Evolutionary conservation across 164 flowering plant genomes (phyloP).

Genomic region (Nymphaea colorata): DNA sequence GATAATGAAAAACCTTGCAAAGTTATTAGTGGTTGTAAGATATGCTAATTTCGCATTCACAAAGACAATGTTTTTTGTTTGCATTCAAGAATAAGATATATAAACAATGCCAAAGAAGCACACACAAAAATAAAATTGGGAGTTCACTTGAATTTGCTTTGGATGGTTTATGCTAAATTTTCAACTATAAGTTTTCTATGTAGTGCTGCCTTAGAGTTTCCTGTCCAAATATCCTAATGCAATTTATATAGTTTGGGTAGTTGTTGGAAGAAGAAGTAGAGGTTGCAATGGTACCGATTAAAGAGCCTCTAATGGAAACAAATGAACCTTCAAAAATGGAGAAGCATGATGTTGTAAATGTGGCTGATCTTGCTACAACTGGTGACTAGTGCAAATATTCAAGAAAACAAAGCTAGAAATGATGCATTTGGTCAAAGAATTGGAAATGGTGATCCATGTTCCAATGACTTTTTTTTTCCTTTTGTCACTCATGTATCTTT

Average conservation of each 20-base stretch:
- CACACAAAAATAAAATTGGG: constrained; percentile 72
- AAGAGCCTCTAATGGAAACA: constrained; percentile 25
- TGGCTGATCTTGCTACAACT: constrained; percentile 24
- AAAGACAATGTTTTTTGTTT: no score
- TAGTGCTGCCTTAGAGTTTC: background rate
- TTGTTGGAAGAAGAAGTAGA: constrained; percentile 78
- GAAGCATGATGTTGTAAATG: constrained; percentile 47
- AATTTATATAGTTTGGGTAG: constrained; percentile 15
- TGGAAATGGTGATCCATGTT: constrained; percentile 64
- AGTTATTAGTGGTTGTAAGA: no score
- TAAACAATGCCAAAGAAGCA: constrained; percentile 35
- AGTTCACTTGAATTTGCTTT: constrained; percentile 70
- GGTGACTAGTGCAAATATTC: constrained; percentile 63
- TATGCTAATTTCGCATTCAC: no score
- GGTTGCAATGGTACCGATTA: constrained; percentile 41
- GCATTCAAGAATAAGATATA: no score
- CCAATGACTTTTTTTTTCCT: constrained; percentile 25
- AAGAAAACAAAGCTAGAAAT: constrained; percentile 42
- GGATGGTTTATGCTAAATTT: constrained; percentile 72
- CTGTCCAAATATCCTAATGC: background rate
- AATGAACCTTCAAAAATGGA: constrained; percentile 66
- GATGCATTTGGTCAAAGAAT: constrained; percentile 23
- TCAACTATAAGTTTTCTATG: constrained; percentile 54
- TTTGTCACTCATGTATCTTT: no score
- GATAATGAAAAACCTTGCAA: no score